Percentiles rank a stretch among this genome's conserved stretches.
phyloP scores from a whole-genome alignment of 345 rosid genomes.

The Conringia planisiliqua region DNA sequence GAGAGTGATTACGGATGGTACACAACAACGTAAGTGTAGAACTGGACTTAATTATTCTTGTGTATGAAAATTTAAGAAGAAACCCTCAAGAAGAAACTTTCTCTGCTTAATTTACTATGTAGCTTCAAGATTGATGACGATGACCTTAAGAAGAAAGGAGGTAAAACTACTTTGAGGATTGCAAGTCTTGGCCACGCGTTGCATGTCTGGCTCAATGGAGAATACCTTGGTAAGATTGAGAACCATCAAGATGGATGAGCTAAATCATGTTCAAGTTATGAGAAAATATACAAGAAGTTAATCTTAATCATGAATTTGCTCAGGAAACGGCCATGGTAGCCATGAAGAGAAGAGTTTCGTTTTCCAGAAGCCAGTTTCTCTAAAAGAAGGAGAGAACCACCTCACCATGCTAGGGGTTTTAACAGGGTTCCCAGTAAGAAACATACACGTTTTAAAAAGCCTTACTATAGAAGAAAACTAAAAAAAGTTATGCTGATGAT shows the following conservation, averaged over 20 bases:
- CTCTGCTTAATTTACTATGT: not conserved
- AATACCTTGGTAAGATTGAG: conserved; percentile 51
- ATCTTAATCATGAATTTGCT: not conserved
- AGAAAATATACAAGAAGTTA: not conserved
- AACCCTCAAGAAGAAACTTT: not conserved
- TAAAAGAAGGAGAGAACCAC: conserved; percentile 52
- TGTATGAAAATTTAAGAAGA: not conserved
- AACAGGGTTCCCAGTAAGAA: conserved; percentile 71
- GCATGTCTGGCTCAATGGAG: conserved; percentile 67
- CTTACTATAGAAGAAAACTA: not conserved
- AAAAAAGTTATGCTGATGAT: not conserved
- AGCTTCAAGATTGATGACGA: conserved; percentile 44
- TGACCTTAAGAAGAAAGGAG: conserved; percentile 44
- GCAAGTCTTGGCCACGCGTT: conserved; percentile 91
- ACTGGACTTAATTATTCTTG: not conserved
- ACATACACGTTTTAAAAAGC: not conserved
- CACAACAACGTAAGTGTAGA: conserved; percentile 43
- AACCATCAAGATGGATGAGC: not conserved
- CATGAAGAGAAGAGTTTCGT: conserved; percentile 77
- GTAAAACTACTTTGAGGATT: conserved; percentile 45
- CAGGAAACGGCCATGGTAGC: conserved; percentile 79
- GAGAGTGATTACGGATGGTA: conserved; percentile 76
- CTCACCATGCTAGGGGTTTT: conserved; percentile 49
- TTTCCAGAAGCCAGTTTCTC: conserved; percentile 42
- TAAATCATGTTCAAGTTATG: not conserved